Base-by-base conservation (phyloP, 106 monocot species). In the Allium cepa region DNA sequence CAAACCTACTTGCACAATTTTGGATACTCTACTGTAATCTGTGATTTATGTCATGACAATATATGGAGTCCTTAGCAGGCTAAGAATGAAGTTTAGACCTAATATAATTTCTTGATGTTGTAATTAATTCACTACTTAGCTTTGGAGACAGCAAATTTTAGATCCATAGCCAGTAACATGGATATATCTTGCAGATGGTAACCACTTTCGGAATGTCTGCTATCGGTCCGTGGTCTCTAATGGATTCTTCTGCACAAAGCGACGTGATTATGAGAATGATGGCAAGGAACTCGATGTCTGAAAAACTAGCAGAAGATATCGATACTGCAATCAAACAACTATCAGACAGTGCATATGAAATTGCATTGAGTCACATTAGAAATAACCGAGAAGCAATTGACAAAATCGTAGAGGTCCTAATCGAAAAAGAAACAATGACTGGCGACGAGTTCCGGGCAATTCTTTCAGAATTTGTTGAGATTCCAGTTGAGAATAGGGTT, bases 191-290 rank as follows among this genome's bases (percentile, higher is more conserved):
- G 46, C 79, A 96, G 96, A 92, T 97, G 96, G 96, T 97, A 56
- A 76, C 76, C 2, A 84, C 88, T 57, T 97, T 97, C 46, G 96
- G 96, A 46, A 97, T 97, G 92, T 97, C 96, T 12, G 92, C 92
- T 14, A 92, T 97, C 10, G 96, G 96, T 12, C 96, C 96, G 22
- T 97, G 96, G 96, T 97, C 96, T 3, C 80, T 97, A 0, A 80
- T 92, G 88, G 96, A 97, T 16, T 52, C 81, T 0, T 69, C 84
- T 12, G 79, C 77, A 26, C 95, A 95, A 53, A 82, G 88, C 47
- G 94, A 95, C 62, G 78, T 95, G 51, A 85, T 95, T 65, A 95
- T 95, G 95, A 90, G 95, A 63, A 95, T 95, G 95, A 95, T 95
- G 95, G 95, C 85, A 26, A 78, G 95, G 55, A 95, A 95, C 73